Base-by-base conservation (phyloP, 345 rosid genomes). In the Capsella bursapastoris region DNA sequence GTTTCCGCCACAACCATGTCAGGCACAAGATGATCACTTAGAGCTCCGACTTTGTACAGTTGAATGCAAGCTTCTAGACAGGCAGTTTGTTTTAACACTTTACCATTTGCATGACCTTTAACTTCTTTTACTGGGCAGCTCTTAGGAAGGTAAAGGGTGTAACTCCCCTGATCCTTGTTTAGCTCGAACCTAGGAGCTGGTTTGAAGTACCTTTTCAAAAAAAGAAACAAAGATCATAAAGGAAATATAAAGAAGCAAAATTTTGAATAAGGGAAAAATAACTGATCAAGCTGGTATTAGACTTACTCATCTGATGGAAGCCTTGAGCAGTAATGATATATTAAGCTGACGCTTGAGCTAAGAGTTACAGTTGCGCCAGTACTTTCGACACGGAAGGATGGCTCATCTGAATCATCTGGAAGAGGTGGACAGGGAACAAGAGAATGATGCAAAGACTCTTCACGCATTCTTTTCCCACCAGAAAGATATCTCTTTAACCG, bases 221-320 rank as follows among this genome's bases (percentile, higher is more conserved):
- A 66, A 16, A 51, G 11, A 72, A 22, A 57, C 10, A 72, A 60
- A 22, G 44, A 31, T 43, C 35, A 44, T 61, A 13, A 16, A 53
- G 31, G 8, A 15, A 57, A 31, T 51, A 25, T 37, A 57, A 29
- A 8, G 66, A 57, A 37, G 34, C 6, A 27, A 45, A 28, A 8
- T 9, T 48, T 48, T 35, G 53, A 12, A 57, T 2, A 65, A 45
- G 51, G 43, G 27, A 31, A 40, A 3, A 37, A 1, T 52, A 52
- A 32, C 32, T 50, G 65, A 64, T 58, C 58, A 55, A 35, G 59
- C 41, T 67, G 64, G 29, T 56, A 49, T 29, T 27, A 64, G 57
- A 86, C 90, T 75, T 65, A 95, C 97, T 85, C 83, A 50, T 95
- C 99, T 27, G 92, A 90, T 73, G 97, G 99, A 50, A 92, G 93